Percentiles rank a stretch among this genome's conserved stretches.
These are phyloP conservation scores for Candida pseudofarinosa DNA, from an alignment of 805 yeast species.

Conservation along the genomic window DNA sequence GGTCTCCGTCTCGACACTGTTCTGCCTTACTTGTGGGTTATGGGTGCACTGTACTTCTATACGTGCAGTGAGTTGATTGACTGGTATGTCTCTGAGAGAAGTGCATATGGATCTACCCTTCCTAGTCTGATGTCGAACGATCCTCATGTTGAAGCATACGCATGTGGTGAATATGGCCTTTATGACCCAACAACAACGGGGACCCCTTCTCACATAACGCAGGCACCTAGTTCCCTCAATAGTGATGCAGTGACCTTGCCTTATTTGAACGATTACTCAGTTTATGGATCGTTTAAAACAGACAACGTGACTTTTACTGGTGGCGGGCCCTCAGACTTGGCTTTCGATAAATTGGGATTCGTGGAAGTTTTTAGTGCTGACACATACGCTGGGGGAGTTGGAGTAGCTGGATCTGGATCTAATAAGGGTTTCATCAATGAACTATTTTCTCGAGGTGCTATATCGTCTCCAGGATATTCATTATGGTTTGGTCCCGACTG, in stretches of 20 bases:
- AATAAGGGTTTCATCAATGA: conserved; percentile 26
- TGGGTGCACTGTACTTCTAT: conserved; percentile 21
- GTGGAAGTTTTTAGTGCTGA: conserved; percentile 20
- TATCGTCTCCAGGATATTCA: conserved; percentile 31
- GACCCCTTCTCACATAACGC: conserved; percentile 6
- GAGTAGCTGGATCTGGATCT: conserved; percentile 26
- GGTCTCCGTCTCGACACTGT: conserved; percentile 26
- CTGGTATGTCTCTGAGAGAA: conserved; percentile 16
- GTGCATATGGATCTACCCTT: conserved; percentile 5
- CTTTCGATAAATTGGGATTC: conserved; percentile 22
- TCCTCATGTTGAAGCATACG: conserved; percentile 17
- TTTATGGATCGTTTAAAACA: conserved; percentile 2
- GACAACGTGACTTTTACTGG: conserved; percentile 19
- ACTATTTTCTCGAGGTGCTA: conserved; percentile 16
- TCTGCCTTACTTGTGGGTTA: conserved; percentile 39
- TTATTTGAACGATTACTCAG: conserved; percentile 16
- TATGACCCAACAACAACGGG: conserved; percentile 10
- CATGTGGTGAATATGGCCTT: conserved; percentile 29
- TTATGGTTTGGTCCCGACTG: conserved; percentile 16
- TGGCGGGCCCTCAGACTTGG: conserved; percentile 9
- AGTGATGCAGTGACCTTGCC: conserved; percentile 19
- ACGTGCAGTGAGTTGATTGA: conserved; percentile 19
- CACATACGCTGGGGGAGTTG: conserved; percentile 30
- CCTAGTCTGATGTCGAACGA: conserved; percentile 16
- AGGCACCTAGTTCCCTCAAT: conserved; percentile 9